phyloP scores from a whole-genome alignment of 129 eudicot species.

The Flaveria trinervia region DNA sequence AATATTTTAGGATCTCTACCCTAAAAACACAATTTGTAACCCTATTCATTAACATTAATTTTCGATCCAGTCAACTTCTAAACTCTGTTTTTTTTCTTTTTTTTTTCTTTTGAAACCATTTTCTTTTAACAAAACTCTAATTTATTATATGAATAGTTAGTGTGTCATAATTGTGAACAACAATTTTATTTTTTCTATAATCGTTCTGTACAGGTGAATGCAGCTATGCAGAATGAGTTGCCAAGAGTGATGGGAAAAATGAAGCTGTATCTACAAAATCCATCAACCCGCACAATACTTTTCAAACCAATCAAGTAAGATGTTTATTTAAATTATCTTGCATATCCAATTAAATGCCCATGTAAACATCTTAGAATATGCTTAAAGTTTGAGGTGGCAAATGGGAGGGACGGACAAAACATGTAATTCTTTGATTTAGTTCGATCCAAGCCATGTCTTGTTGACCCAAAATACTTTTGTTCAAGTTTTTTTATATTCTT shows the following conservation, averaged over 20 bases:
- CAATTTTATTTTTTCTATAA: neutral
- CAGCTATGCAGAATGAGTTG: slow-evolving; percentile 71
- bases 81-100: no score
- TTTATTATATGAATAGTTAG: neutral
- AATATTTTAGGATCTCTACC: neutral
- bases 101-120: neutral
- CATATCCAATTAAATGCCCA: neutral
- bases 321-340: slow-evolving; percentile 1
- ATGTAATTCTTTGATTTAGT: neutral
- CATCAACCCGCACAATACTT: slow-evolving; percentile 87
- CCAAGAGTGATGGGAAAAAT: slow-evolving; percentile 75
- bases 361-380: neutral
- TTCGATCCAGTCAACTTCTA: neutral
- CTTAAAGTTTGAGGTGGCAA: neutral
- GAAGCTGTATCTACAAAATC: slow-evolving; percentile 94
- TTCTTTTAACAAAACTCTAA: neutral
- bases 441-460: no score
- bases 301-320: slow-evolving; percentile 95
- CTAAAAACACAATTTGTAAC: neutral
- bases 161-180: neutral
- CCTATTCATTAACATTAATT: neutral
- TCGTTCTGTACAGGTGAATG: slow-evolving; percentile 55
- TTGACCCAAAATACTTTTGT: neutral
- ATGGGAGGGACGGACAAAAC: neutral
- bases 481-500: neutral